Conservation (phyloP, 2,329 filamentous ascomycete genomes). For the Penicillium italicum region DNA sequence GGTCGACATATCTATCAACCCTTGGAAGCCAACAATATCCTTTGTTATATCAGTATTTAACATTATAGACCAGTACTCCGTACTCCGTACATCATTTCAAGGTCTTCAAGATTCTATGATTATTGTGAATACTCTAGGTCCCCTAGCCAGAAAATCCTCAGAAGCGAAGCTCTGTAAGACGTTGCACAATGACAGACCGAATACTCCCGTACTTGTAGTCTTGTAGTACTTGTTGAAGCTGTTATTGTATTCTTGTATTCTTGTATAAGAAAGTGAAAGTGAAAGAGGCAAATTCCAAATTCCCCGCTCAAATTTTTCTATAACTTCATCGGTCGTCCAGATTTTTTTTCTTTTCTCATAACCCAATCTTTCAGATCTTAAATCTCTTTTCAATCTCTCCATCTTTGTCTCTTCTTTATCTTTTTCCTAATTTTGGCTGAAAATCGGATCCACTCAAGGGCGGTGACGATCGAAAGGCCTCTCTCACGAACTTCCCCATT, state of each 20-base stretch:
- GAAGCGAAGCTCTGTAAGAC: background rate
- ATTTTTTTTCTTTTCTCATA: too few species aligned
- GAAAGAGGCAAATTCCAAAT: slow-evolving; percentile 1
- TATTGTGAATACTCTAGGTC: background rate
- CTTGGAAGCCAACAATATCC: background rate
- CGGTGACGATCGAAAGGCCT: background rate
- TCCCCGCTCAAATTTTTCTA: background rate
- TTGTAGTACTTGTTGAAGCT: background rate
- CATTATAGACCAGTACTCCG: too few species aligned
- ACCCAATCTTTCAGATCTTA: slow-evolving; percentile 12
- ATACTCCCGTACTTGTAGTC: background rate
- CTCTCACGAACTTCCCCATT: background rate
- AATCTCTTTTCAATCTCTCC: background rate
- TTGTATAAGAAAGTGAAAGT: background rate
- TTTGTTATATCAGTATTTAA: background rate
- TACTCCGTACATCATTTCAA: background rate
- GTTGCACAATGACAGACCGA: background rate
- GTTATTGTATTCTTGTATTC: background rate
- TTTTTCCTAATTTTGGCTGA: background rate
- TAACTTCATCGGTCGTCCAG: slow-evolving; percentile 7
- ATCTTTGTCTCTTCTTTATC: background rate
- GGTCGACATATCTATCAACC: background rate
- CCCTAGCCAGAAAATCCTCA: background rate
- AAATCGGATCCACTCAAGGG: slow-evolving; percentile 1
- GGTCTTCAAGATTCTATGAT: background rate